These are phyloP conservation scores for Suillus ampliporus DNA, from an alignment of 768 basidiomycete species.

Conservation along the genomic window DNA sequence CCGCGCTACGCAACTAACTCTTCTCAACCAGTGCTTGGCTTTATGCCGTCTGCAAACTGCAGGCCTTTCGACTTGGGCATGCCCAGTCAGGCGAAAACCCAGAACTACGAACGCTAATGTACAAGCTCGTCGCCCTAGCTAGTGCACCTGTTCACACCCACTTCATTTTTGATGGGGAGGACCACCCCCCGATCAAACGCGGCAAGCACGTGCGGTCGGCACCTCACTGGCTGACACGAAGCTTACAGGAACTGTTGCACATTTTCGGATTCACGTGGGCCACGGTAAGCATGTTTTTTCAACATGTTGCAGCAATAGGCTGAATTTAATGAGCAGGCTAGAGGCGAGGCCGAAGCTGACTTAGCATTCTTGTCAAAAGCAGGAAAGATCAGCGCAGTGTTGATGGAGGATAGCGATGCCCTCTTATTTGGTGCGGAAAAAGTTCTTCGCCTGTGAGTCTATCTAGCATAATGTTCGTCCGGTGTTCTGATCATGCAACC, in stretches of 20 bases:
- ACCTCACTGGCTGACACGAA: conserved; percentile 33
- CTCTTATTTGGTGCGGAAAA: conserved; percentile 9
- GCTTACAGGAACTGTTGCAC: conserved; percentile 39
- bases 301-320: neutral
- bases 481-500: neutral
- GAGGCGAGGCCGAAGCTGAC: conserved; percentile 13
- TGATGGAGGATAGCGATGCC: conserved; percentile 4
- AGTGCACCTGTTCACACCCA: conserved; percentile 44
- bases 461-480: neutral
- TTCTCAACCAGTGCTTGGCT: conserved; percentile 18
- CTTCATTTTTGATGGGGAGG: conserved; percentile 57
- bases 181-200: conserved; percentile 48
- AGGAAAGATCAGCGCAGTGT: conserved; percentile 5
- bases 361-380: conserved; percentile 5
- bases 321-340: neutral
- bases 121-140: conserved; percentile 44
- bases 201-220: conserved; percentile 36
- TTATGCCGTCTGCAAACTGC: conserved; percentile 6
- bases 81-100: conserved; percentile 46
- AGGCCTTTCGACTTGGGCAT: conserved; percentile 15
- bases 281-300: conserved; percentile 18
- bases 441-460: conserved; percentile 8
- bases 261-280: conserved; percentile 48
- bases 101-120: conserved; percentile 50
- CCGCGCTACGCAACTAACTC: neutral